Conservation (phyloP, 2,329 filamentous ascomycete genomes). For the Westerdykella aurantiaca region DNA sequence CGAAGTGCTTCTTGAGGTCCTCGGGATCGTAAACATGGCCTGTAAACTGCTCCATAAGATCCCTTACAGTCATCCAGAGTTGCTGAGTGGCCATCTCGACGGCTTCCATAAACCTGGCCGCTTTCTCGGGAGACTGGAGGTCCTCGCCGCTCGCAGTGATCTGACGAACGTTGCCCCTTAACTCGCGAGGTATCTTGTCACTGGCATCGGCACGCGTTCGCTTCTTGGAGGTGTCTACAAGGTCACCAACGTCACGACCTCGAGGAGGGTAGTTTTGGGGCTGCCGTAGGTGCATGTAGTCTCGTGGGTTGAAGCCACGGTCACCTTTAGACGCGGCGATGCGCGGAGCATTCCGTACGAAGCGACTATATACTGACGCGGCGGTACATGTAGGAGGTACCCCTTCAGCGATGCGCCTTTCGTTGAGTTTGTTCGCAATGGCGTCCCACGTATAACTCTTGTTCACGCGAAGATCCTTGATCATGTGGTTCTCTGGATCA, state of each 20-base stretch:
- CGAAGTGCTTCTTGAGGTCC: conserved; percentile 15
- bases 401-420: conserved; percentile 11
- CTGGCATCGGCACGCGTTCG: conserved; percentile 10
- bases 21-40: conserved; percentile 18
- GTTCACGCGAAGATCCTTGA: conserved; percentile 26
- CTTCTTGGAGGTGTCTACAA: neutral
- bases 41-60: conserved; percentile 25
- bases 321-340: conserved; percentile 27
- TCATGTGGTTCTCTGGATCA: conserved; percentile 29
- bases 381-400: conserved; percentile 19
- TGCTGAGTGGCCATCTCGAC: conserved; percentile 23
- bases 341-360: conserved; percentile 24
- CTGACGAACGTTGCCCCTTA: conserved; percentile 20
- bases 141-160: conserved; percentile 6
- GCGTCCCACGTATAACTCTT: conserved; percentile 22
- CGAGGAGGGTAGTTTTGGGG: conserved; percentile 8
- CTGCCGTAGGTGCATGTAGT: conserved; percentile 30
- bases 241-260: neutral
- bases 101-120: conserved; percentile 23
- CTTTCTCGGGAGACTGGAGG: conserved; percentile 14
- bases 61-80: conserved; percentile 29
- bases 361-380: conserved; percentile 34
- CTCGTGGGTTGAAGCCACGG: conserved; percentile 25
- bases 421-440: conserved; percentile 25
- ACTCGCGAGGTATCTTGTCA: conserved; percentile 17